Evolutionary conservation across 1,284 basidiomycete species (phyloP).

Genomic region (Puccinia polysora): DNA sequence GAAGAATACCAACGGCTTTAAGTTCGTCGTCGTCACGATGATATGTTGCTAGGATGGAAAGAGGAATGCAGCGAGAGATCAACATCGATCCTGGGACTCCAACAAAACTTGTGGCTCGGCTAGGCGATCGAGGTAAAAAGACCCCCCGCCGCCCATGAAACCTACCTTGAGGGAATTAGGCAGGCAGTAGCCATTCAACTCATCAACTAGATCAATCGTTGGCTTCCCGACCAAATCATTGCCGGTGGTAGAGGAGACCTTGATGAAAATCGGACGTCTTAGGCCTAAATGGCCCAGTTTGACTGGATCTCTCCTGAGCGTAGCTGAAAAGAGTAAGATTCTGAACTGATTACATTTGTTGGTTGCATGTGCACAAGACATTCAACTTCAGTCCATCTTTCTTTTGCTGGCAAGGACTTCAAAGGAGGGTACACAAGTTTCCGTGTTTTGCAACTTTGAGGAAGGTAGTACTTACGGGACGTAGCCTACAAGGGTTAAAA

Average conservation of each 20-base stretch:
- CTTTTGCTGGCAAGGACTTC: too few relatives aligned
- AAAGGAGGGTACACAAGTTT: too few relatives aligned
- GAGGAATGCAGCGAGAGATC: neutral
- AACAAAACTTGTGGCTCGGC: neutral
- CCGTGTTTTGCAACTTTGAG: too few relatives aligned
- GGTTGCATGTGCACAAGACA: neutral
- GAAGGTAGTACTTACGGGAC: slow-evolving; percentile 32
- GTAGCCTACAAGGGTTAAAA: slow-evolving; percentile 15
- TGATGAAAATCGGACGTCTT: slow-evolving; percentile 76
- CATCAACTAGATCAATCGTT: slow-evolving; percentile 55
- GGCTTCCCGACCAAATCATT: slow-evolving; percentile 45
- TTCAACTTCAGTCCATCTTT: too few relatives aligned
- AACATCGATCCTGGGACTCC: too few relatives aligned
- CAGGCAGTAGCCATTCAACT: slow-evolving; percentile 74
- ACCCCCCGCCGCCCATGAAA: slow-evolving; percentile 31
- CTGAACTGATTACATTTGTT: slow-evolving; percentile 63
- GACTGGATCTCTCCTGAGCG: slow-evolving; percentile 85
- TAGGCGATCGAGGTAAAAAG: neutral
- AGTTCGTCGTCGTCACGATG: slow-evolving; percentile 69
- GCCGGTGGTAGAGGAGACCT: slow-evolving; percentile 63
- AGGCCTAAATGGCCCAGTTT: slow-evolving; percentile 80
- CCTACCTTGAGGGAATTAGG: slow-evolving; percentile 68
- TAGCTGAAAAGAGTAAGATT: slow-evolving; percentile 94
- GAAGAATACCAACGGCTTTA: slow-evolving; percentile 86
- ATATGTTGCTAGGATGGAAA: slow-evolving; percentile 67